phyloP scores from a whole-genome alignment of 306 rosid genomes.

The Casuarina glauca region DNA sequence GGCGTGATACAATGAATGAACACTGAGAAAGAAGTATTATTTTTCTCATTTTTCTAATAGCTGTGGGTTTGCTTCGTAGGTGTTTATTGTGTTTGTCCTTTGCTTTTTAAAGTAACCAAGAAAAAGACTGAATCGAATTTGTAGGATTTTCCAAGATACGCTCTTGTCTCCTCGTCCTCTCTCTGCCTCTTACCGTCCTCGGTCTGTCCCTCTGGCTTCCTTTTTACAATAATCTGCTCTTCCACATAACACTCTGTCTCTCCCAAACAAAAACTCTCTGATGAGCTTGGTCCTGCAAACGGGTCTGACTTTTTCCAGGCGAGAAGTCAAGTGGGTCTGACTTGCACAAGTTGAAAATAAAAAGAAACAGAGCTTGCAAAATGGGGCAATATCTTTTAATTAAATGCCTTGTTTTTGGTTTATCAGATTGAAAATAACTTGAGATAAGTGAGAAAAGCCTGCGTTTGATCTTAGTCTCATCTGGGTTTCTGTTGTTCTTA shows the following conservation, averaged over 20 bases:
- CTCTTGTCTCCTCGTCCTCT: conserved; percentile 53
- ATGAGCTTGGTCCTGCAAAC: not conserved
- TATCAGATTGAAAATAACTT: not conserved
- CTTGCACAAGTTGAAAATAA: too few relatives aligned
- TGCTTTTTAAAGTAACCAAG: conserved; percentile 39
- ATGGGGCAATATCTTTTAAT: too few relatives aligned
- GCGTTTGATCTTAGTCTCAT: not conserved
- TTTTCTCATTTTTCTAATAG: conserved; percentile 32
- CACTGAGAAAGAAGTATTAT: conserved; percentile 22
- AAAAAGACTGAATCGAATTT: conserved; percentile 56
- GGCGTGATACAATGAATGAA: conserved; percentile 46
- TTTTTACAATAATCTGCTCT: conserved; percentile 22
- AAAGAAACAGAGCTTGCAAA: not conserved
- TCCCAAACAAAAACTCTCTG: not conserved
- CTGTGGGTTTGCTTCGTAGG: conserved; percentile 10
- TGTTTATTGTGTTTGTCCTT: conserved; percentile 32
- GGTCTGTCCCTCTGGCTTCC: conserved; percentile 18
- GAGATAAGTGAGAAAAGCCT: not conserved
- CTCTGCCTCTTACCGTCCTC: conserved; percentile 3
- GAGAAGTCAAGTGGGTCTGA: not conserved
- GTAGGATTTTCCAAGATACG: conserved; percentile 75
- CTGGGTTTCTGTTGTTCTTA: too few relatives aligned
- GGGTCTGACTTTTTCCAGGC: not conserved
- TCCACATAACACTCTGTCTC: conserved; percentile 11
- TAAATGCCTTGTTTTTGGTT: not conserved